Percentiles rank a stretch among this genome's conserved stretches.
phyloP scores from a whole-genome alignment of 2,329 filamentous ascomycete species.

The Phaeoacremonium minimum region DNA sequence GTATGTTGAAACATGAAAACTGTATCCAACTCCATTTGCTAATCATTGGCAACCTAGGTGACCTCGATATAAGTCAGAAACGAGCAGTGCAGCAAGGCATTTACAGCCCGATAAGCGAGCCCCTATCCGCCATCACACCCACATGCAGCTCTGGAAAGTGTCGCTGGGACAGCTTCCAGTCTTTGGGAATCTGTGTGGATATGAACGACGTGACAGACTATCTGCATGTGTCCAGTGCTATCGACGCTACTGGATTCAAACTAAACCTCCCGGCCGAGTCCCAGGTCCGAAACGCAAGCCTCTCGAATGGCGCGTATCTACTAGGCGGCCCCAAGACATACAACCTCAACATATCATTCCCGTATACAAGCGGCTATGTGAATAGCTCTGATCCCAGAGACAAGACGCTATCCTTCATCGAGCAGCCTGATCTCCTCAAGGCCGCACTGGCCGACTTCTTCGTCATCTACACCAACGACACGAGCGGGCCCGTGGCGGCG shows the following conservation, averaged over 20 bases:
- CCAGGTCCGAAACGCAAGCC: constrained; percentile 11
- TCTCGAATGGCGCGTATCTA: constrained; percentile 15
- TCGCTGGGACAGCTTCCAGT: constrained; percentile 13
- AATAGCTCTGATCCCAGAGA: constrained; percentile 12
- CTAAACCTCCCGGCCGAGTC: constrained; percentile 1
- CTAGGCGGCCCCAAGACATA: constrained; percentile 9
- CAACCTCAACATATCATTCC: constrained; percentile 16
- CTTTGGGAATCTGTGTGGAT: constrained; percentile 17
- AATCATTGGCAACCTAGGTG: too few relatives aligned
- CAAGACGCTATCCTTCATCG: constrained; percentile 14
- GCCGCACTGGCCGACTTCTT: constrained; percentile 20
- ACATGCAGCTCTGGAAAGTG: constrained; percentile 15
- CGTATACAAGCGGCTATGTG: neutral
- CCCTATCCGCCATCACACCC: too few relatives aligned
- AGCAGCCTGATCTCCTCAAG: constrained; percentile 8
- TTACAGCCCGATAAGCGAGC: too few relatives aligned
- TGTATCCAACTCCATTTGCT: too few relatives aligned
- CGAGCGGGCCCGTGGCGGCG: neutral
- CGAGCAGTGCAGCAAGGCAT: too few relatives aligned
- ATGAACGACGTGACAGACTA: constrained; percentile 16
- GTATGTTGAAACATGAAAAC: too few relatives aligned
- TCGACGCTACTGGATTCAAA: neutral
- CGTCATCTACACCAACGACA: constrained; percentile 18
- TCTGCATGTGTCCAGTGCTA: constrained; percentile 10
- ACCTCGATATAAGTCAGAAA: too few relatives aligned